Evolutionary conservation across 2,329 filamentous ascomycete species (phyloP).

Genomic region (Aureobasidium sp.): DNA sequence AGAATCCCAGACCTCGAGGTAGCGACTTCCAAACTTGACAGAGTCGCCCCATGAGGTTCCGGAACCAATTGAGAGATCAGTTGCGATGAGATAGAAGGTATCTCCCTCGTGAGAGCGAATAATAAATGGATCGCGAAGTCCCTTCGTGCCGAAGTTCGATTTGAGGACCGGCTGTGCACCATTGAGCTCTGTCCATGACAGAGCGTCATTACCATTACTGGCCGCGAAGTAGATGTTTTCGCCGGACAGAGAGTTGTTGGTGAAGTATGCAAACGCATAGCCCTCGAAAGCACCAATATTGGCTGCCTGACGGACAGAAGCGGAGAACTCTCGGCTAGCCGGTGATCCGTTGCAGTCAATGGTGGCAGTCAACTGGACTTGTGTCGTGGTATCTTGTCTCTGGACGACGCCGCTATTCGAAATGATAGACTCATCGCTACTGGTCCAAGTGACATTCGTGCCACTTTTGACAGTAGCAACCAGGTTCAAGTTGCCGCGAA

Average conservation of each 20-base stretch:
- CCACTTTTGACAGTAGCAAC: background rate
- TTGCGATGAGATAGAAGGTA: conserved; percentile 48
- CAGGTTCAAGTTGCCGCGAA: conserved; percentile 1
- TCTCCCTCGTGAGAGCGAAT: conserved; percentile 46
- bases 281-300: conserved; percentile 24
- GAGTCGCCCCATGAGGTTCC: conserved; percentile 48
- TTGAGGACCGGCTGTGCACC: conserved; percentile 40
- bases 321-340: background rate
- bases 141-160: conserved; percentile 43
- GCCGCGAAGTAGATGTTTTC: conserved; percentile 50
- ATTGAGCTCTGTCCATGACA: conserved; percentile 47
- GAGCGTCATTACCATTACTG: conserved; percentile 47
- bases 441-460: background rate
- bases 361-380: background rate
- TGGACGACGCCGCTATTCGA: background rate
- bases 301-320: background rate
- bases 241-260: conserved; percentile 37
- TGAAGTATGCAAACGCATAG: conserved; percentile 50
- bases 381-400: background rate
- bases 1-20: conserved; percentile 50
- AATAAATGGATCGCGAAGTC: conserved; percentile 48
- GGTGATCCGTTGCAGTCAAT: background rate
- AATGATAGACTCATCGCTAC: background rate
- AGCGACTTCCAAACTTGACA: conserved; percentile 42
- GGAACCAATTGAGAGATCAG: conserved; percentile 48